A percentile compares a stretch with the other conserved stretches of the same genome.
These are phyloP conservation scores for Millerago galiae DNA, from an alignment of 805 yeast genomes.

Conservation along the genomic window DNA sequence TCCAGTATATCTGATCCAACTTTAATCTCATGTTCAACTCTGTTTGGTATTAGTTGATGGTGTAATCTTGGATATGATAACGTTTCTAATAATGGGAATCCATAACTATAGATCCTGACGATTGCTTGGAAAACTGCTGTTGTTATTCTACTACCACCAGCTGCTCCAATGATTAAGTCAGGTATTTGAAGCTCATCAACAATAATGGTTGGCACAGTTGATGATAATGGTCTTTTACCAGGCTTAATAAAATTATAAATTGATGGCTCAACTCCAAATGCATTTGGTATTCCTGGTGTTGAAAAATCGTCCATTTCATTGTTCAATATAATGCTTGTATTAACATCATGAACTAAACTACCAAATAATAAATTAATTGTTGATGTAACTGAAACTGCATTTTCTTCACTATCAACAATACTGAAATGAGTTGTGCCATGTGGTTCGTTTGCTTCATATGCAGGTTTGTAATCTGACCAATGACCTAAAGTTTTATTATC, in stretches of 20 bases:
- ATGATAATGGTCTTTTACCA: slow-evolving; percentile 75
- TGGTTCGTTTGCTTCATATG: slow-evolving; percentile 69
- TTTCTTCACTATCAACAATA: slow-evolving; percentile 63
- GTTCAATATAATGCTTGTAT: slow-evolving; percentile 78
- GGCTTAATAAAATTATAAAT: slow-evolving; percentile 72
- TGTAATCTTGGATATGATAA: slow-evolving; percentile 80
- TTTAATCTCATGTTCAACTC: slow-evolving; percentile 52
- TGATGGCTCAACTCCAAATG: slow-evolving; percentile 79
- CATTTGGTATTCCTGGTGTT: slow-evolving; percentile 58
- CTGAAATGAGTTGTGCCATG: slow-evolving; percentile 90
- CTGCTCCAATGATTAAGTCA: slow-evolving; percentile 78
- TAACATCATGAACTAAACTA: slow-evolving; percentile 69
- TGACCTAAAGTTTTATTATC: slow-evolving; percentile 48
- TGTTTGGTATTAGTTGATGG: slow-evolving; percentile 82
- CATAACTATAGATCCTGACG: slow-evolving; percentile 54
- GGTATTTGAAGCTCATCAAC: slow-evolving; percentile 40
- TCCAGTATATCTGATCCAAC: slow-evolving; percentile 35
- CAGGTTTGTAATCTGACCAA: slow-evolving; percentile 76
- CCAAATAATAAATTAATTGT: slow-evolving; percentile 86
- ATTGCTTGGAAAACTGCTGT: slow-evolving; percentile 82
- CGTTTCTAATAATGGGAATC: slow-evolving; percentile 54
- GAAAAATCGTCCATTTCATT: slow-evolving; percentile 96
- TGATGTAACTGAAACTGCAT: slow-evolving; percentile 83
- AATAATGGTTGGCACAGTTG: slow-evolving; percentile 72
- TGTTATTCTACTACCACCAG: slow-evolving; percentile 87